Conservation (phyloP, 805 yeast genomes). For the Nakazawaea pomicola region DNA sequence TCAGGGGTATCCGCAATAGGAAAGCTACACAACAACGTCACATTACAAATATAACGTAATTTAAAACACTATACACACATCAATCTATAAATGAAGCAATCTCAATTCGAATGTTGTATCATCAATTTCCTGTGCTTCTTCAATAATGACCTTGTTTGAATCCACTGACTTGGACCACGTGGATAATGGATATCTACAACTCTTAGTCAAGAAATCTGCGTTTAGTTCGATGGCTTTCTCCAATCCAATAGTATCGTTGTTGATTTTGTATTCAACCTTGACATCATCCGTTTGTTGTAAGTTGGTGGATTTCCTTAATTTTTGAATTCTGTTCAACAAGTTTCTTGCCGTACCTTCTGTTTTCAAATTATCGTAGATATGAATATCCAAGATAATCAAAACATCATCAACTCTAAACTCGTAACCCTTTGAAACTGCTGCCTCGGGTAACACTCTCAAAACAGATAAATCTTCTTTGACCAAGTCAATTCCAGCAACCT, state of each 20-base stretch:
- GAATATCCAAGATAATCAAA: constrained; percentile 82
- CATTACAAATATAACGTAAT: no score
- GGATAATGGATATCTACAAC: constrained; percentile 63
- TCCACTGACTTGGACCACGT: constrained; percentile 38
- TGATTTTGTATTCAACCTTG: constrained; percentile 71
- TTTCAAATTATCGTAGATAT: constrained; percentile 79
- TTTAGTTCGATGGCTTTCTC: constrained; percentile 59
- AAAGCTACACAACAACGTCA: not conserved
- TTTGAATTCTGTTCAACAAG: constrained; percentile 93
- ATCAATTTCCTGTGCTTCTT: constrained; percentile 82
- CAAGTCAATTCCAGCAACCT: constrained; percentile 85
- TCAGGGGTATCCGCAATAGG: not conserved
- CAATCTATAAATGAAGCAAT: constrained; percentile 55
- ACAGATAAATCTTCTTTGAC: constrained; percentile 87
- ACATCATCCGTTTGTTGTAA: constrained; percentile 95
- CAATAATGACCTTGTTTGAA: constrained; percentile 56
- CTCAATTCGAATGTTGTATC: constrained; percentile 77
- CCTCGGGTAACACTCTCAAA: constrained; percentile 80
- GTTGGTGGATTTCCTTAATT: constrained; percentile 94
- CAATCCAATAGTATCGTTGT: constrained; percentile 64
- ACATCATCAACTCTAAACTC: constrained; percentile 91
- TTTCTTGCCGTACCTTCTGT: constrained; percentile 97
- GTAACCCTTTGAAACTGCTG: constrained; percentile 59
- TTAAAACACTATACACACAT: not conserved
- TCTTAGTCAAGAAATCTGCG: constrained; percentile 64